Evolutionary conservation across 768 basidiomycete genomes (phyloP).

Genomic region (Boletus coccyginus): DNA sequence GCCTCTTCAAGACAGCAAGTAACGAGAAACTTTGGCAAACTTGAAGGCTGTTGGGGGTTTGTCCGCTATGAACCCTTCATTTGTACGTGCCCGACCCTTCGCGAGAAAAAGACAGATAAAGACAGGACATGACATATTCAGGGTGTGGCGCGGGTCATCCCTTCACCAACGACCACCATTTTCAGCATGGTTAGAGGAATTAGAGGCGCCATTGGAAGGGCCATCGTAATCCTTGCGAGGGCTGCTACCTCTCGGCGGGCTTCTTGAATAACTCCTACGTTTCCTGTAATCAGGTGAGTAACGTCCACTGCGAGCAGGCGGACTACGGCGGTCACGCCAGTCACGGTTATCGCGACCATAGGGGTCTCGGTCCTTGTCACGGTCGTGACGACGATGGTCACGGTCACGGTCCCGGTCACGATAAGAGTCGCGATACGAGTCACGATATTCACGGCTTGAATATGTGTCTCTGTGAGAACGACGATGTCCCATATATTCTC

Average conservation of each 20-base stretch:
- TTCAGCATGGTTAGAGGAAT: constrained; percentile 37
- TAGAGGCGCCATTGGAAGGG: constrained; percentile 38
- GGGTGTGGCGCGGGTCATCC: constrained; percentile 12
- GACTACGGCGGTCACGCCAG: constrained; percentile 81
- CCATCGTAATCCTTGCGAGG: constrained; percentile 50
- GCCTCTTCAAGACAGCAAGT: constrained; percentile 47
- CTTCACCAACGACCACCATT: constrained; percentile 62
- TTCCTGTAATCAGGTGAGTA: constrained; percentile 77
- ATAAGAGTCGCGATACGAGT: constrained; percentile 42
- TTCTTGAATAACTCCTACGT: constrained; percentile 76
- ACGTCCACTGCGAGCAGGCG: constrained; percentile 60
- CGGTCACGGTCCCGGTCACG: constrained; percentile 50
- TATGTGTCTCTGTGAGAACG: constrained; percentile 51
- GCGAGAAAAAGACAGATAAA: constrained; percentile 28
- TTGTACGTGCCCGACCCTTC: constrained; percentile 43
- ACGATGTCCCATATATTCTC: constrained; percentile 95
- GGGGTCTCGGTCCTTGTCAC: constrained; percentile 54
- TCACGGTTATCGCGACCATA: constrained; percentile 72
- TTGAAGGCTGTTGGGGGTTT: constrained; percentile 39
- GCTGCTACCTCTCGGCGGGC: constrained; percentile 73
- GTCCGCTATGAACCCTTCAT: constrained; percentile 43
- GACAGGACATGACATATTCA: constrained; percentile 26
- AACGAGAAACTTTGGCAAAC: constrained; percentile 50
- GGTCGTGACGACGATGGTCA: constrained; percentile 38
- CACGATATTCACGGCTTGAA: constrained; percentile 43